Evolutionary conservation across 768 basidiomycete species (phyloP).

Genomic region (Mycena vulgaris): DNA sequence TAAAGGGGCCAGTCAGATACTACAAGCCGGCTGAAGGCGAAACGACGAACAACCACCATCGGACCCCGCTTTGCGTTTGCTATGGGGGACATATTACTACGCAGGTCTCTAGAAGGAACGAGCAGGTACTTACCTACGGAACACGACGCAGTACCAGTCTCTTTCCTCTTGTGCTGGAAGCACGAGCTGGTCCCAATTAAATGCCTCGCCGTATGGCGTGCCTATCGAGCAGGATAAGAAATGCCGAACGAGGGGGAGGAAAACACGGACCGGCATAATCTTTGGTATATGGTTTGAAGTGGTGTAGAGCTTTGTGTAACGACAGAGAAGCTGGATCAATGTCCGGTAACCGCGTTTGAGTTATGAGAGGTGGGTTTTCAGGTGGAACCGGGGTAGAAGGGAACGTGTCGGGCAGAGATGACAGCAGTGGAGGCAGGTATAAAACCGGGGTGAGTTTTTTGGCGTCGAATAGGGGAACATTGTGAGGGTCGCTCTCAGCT

Average conservation of each 20-base stretch:
- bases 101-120: neutral
- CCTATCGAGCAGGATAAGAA: slow-evolving; percentile 3
- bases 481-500: slow-evolving; percentile 66
- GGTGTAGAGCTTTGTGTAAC: slow-evolving; percentile 88
- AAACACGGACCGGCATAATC: slow-evolving; percentile 68
- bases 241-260: neutral
- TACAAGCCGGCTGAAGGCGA: slow-evolving; percentile 6
- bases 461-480: slow-evolving; percentile 66
- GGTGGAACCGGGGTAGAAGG: slow-evolving; percentile 45
- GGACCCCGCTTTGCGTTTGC: slow-evolving; percentile 79
- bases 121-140: slow-evolving; percentile 58
- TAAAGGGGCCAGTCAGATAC: slow-evolving; percentile 44
- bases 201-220: slow-evolving; percentile 79
- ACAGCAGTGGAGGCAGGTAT: slow-evolving; percentile 89
- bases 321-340: slow-evolving; percentile 90
- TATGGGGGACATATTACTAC: slow-evolving; percentile 42
- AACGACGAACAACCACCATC: slow-evolving; percentile 72
- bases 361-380: slow-evolving; percentile 65
- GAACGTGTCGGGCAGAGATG: slow-evolving; percentile 72
- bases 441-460: slow-evolving; percentile 66
- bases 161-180: slow-evolving; percentile 81
- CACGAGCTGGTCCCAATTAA: slow-evolving; percentile 87
- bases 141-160: slow-evolving; percentile 95
- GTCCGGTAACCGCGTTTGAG: slow-evolving; percentile 83
- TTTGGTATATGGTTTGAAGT: slow-evolving; percentile 72